Conservation (phyloP, 2,329 filamentous ascomycete species). For the Pseudogymnoascus sp. region DNA sequence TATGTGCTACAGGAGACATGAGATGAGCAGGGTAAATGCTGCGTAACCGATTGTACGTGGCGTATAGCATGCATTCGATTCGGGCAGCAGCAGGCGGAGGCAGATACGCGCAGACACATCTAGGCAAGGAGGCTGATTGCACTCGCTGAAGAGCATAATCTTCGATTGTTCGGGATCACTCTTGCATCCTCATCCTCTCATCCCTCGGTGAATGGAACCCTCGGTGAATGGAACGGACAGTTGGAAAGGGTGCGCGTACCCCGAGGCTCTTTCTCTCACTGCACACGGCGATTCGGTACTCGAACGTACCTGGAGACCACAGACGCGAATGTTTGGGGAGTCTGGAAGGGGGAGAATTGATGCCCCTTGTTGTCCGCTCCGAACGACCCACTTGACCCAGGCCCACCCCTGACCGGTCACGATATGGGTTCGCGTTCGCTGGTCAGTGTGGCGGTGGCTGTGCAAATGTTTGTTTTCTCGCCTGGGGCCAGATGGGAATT, state of each 20-base stretch:
- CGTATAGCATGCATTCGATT: not conserved
- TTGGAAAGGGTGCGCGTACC: not conserved
- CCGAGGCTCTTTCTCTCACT: not conserved
- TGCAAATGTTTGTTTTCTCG: not conserved
- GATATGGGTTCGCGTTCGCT: not conserved
- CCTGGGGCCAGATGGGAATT: not conserved
- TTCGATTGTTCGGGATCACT: not conserved
- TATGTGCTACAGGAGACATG: not conserved
- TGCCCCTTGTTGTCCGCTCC: not conserved
- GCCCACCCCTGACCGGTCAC: not conserved
- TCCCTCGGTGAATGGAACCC: too few species aligned
- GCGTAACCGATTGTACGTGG: not conserved
- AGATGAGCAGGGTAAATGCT: not conserved
- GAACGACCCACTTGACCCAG: not conserved
- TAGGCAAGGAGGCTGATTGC: not conserved
- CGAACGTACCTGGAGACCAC: not conserved
- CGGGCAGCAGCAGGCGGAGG: not conserved
- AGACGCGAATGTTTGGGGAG: not conserved
- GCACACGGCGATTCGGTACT: not conserved
- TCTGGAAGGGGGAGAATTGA: not conserved
- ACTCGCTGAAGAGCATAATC: not conserved
- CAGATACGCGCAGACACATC: not conserved
- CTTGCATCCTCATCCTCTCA: not conserved
- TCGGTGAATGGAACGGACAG: not conserved
- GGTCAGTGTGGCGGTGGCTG: not conserved